phyloP scores from a whole-genome alignment of 306 rosid species.

The Carpinus viminea region DNA sequence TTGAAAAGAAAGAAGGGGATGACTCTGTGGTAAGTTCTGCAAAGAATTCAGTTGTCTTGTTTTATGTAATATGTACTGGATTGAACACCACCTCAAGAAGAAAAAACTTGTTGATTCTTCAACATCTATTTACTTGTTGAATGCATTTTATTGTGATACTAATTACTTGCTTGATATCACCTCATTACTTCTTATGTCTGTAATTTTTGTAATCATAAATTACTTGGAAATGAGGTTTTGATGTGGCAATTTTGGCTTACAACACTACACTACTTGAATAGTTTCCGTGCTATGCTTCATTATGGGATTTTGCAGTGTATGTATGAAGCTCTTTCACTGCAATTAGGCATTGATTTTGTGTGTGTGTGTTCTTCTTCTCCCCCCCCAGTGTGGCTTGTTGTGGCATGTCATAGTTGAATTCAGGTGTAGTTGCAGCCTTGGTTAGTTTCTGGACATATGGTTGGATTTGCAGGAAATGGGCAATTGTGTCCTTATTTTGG shows the following conservation, averaged over 20 bases:
- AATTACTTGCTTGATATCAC: slow-evolving; percentile 15
- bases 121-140: background rate
- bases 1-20: slow-evolving; percentile 72
- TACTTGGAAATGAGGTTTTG: background rate
- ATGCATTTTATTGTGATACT: slow-evolving; percentile 14
- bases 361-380: no score
- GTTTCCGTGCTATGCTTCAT: slow-evolving; percentile 3
- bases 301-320: slow-evolving; percentile 13
- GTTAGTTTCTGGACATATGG: slow-evolving; percentile 21
- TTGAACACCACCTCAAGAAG: background rate
- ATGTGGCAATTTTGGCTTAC: slow-evolving; percentile 6
- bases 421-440: background rate
- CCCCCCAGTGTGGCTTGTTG: slow-evolving; percentile 1
- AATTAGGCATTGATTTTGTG: slow-evolving; percentile 5
- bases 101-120: slow-evolving; percentile 27
- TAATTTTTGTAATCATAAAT: background rate
- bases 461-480: background rate
- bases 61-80: slow-evolving; percentile 15
- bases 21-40: slow-evolving; percentile 60
- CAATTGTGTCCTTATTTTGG: background rate
- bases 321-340: slow-evolving; percentile 16
- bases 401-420: background rate
- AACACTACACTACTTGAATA: slow-evolving; percentile 11
- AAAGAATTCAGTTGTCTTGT: background rate
- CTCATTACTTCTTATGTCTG: background rate